A percentile compares a stretch with the other conserved stretches of the same genome.
These are phyloP conservation scores for Tephrocybe sp. DNA, from an alignment of 768 basidiomycete genomes.

Conservation along the genomic window DNA sequence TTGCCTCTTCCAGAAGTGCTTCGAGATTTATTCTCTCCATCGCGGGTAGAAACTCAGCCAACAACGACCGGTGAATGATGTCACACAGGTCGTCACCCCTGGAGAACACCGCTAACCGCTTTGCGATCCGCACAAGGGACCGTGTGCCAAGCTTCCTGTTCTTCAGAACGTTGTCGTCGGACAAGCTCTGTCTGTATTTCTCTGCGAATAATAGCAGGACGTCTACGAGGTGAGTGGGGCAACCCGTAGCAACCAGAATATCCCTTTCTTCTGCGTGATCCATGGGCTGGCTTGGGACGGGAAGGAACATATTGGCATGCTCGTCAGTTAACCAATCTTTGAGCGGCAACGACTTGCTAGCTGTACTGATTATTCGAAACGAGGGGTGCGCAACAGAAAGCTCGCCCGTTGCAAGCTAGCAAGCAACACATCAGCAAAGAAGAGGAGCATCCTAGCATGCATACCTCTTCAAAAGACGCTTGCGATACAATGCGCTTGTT, in stretches of 20 bases:
- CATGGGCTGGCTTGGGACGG: slow-evolving; percentile 64
- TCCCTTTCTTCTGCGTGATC: slow-evolving; percentile 45
- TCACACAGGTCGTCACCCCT: slow-evolving; percentile 44
- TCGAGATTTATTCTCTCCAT: slow-evolving; percentile 57
- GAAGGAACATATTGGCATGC: slow-evolving; percentile 71
- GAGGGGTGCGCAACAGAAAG: slow-evolving; percentile 55
- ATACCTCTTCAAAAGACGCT: slow-evolving; percentile 45
- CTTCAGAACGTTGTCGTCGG: slow-evolving; percentile 56
- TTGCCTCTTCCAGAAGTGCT: slow-evolving; percentile 48
- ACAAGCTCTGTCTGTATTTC: slow-evolving; percentile 56
- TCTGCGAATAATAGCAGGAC: slow-evolving; percentile 53
- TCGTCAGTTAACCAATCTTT: slow-evolving; percentile 70
- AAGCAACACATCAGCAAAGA: not conserved
- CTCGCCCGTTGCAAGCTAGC: slow-evolving; percentile 31
- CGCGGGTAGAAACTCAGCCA: slow-evolving; percentile 62
- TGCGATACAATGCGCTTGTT: slow-evolving; percentile 56
- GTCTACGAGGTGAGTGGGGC: slow-evolving; percentile 34
- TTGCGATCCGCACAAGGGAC: slow-evolving; percentile 54
- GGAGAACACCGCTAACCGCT: slow-evolving; percentile 45
- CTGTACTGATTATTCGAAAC: slow-evolving; percentile 61
- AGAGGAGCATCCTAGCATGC: not conserved
- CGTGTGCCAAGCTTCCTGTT: slow-evolving; percentile 65
- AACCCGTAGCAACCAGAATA: slow-evolving; percentile 52
- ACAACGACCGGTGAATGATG: slow-evolving; percentile 47
- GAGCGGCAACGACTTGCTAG: slow-evolving; percentile 63